phyloP scores from a whole-genome alignment of 768 basidiomycete species.

The Phylloporus sp. region DNA sequence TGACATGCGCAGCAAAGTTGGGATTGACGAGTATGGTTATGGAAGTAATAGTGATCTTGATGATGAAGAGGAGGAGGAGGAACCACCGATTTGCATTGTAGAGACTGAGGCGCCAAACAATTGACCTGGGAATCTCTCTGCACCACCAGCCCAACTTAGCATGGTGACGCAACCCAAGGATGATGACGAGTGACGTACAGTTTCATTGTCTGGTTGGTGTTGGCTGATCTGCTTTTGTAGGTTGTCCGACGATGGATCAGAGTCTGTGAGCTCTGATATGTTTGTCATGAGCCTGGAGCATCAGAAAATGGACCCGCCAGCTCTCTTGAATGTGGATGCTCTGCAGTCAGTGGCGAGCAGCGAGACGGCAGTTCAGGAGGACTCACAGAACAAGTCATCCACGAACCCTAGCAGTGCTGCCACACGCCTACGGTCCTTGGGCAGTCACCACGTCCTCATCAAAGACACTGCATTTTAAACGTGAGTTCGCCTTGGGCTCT shows the following conservation, averaged over 20 bases:
- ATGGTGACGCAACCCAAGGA: background rate
- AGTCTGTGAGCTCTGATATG: conserved; percentile 16
- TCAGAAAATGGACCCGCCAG: background rate
- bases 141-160: background rate
- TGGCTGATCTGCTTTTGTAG: conserved; percentile 2
- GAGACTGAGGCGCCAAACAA: background rate
- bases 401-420: background rate
- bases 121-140: background rate
- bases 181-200: conserved; percentile 5
- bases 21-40: conserved; percentile 27
- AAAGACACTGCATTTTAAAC: conserved; percentile 26
- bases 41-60: conserved; percentile 34
- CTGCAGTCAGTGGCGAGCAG: background rate
- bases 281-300: conserved; percentile 15
- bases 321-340: background rate
- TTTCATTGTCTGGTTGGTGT: background rate
- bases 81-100: background rate
- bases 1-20: conserved; percentile 4
- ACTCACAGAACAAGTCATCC: background rate
- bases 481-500: conserved; percentile 6
- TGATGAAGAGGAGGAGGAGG: conserved; percentile 25
- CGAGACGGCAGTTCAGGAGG: background rate
- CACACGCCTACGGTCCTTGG: background rate
- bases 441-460: conserved; percentile 18
- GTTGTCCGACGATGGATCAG: conserved; percentile 10